Conservation (phyloP, 805 yeast genomes). For the Zygoascus ofunaensis region DNA sequence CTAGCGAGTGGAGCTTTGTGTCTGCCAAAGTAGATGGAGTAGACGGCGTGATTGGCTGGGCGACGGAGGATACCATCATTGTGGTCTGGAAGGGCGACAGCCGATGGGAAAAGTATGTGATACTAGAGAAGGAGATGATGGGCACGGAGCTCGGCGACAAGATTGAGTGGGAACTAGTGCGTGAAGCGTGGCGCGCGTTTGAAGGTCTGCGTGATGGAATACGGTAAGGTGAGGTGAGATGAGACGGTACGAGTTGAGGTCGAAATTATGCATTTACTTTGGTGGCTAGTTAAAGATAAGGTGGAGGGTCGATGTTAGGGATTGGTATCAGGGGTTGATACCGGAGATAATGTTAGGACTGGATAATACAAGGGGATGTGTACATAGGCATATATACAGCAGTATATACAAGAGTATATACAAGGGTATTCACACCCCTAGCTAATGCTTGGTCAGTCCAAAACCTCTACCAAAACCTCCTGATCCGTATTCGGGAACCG, state of each 20-base stretch:
- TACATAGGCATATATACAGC: background rate
- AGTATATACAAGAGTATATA: background rate
- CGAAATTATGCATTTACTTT: too few relatives aligned
- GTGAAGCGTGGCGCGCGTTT: constrained; percentile 65
- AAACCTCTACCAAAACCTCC: constrained; percentile 24
- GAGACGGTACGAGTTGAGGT: too few relatives aligned
- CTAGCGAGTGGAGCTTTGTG: constrained; percentile 82
- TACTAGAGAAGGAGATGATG: constrained; percentile 42
- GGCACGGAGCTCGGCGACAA: constrained; percentile 8
- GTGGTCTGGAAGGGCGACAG: constrained; percentile 64
- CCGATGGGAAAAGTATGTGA: constrained; percentile 79
- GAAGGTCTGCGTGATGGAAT: constrained; percentile 26
- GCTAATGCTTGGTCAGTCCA: constrained; percentile 18
- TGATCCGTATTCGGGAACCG: constrained; percentile 22
- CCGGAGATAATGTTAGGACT: too few relatives aligned
- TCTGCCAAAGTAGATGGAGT: constrained; percentile 46
- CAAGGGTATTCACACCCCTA: background rate
- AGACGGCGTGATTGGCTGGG: constrained; percentile 61
- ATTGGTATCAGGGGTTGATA: background rate
- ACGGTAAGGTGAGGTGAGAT: too few relatives aligned
- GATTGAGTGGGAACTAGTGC: constrained; percentile 42
- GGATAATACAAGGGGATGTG: too few relatives aligned
- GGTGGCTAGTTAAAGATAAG: background rate
- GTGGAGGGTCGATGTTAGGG: background rate
- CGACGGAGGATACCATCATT: constrained; percentile 61